Evolutionary conservation across 108 stramenopile species (phyloP).

Genomic region (Heterococcus sp.): DNA sequence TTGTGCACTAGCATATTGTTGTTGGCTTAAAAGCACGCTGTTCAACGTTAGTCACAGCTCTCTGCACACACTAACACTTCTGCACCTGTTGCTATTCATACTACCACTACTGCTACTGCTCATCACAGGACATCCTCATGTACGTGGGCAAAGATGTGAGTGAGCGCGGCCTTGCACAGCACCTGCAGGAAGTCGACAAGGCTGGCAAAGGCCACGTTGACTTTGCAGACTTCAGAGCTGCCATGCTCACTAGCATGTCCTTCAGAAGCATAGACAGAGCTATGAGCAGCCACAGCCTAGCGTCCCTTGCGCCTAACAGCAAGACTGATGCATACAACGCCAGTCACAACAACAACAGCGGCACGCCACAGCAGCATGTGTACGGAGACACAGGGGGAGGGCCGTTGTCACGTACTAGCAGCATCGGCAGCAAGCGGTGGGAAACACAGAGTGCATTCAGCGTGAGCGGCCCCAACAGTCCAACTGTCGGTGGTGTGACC

Average conservation of each 20-base stretch:
- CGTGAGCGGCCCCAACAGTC: too few species aligned
- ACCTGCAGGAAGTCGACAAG: slow-evolving; percentile 15
- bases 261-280: neutral
- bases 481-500: too few species aligned
- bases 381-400: too few species aligned
- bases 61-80: neutral
- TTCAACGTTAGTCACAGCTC: neutral
- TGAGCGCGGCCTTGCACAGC: neutral
- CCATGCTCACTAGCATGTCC: neutral
- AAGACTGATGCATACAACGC: neutral
- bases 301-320: neutral
- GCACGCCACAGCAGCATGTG: too few species aligned
- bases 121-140: slow-evolving; percentile 7
- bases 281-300: neutral
- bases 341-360: too few species aligned
- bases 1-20: too few species aligned
- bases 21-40: neutral
- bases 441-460: too few species aligned
- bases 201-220: neutral
- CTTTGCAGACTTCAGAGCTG: neutral
- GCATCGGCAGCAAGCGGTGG: neutral
- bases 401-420: neutral
- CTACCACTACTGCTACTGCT: neutral
- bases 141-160: slow-evolving; percentile 12
- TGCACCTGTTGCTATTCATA: neutral